Conservation (phyloP, 805 yeast species). For the Candida khao-thaluensis region DNA sequence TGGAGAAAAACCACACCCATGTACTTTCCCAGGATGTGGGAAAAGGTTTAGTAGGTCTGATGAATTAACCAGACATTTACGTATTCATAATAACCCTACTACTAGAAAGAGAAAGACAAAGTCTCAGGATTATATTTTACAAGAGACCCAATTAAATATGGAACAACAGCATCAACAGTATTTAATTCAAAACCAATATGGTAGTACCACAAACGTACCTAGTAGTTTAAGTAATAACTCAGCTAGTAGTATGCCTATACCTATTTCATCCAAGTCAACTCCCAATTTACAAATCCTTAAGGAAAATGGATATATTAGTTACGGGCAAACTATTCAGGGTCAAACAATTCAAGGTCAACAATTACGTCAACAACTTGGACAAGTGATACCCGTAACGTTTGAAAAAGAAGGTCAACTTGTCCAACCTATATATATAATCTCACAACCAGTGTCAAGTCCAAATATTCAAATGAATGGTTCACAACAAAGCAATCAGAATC, state of each 20-base stretch:
- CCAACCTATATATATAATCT: conserved; percentile 37
- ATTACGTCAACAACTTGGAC: conserved; percentile 6
- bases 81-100: conserved; percentile 70
- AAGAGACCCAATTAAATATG: conserved; percentile 9
- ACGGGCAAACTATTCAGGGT: conserved; percentile 5
- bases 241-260: not conserved
- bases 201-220: no score
- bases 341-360: conserved; percentile 8
- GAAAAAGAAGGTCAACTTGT: conserved; percentile 33
- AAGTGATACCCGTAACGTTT: conserved; percentile 26
- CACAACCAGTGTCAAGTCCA: conserved; percentile 7
- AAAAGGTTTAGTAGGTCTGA: conserved; percentile 80
- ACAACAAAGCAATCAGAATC: conserved; percentile 10
- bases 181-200: conserved; percentile 9
- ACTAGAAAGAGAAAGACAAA: conserved; percentile 41
- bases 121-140: conserved; percentile 8
- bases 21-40: conserved; percentile 80
- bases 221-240: not conserved
- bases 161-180: conserved; percentile 11
- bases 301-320: conserved; percentile 6
- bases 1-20: conserved; percentile 88
- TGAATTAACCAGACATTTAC: conserved; percentile 80
- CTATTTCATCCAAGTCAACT: conserved; percentile 8
- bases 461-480: not conserved
- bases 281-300: conserved; percentile 3